phyloP scores from a whole-genome alignment of 1,284 basidiomycete genomes.

The Austropuccinia psidii region DNA sequence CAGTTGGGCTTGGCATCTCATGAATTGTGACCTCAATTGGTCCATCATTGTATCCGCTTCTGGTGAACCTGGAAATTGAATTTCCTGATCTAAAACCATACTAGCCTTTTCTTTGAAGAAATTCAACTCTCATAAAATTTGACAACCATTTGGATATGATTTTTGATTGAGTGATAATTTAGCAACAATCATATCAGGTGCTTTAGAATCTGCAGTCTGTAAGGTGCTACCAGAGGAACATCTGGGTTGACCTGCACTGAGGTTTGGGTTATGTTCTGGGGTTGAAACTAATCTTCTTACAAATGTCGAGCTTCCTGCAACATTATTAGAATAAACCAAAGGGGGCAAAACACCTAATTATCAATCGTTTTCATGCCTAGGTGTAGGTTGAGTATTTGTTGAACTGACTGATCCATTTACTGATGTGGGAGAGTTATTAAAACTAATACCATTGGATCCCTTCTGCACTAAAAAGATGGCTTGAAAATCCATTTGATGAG shows the following conservation, averaged over 20 bases:
- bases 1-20: constrained; percentile 66
- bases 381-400: constrained; percentile 13
- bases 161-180: constrained; percentile 69
- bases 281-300: constrained; percentile 33
- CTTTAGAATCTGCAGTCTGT: constrained; percentile 44
- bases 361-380: not conserved
- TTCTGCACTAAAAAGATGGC: constrained; percentile 20
- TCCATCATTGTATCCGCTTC: constrained; percentile 39
- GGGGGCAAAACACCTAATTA: constrained; percentile 1
- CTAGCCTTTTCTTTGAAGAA: constrained; percentile 8
- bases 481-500: constrained; percentile 1
- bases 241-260: constrained; percentile 41
- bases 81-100: constrained; percentile 22
- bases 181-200: constrained; percentile 58
- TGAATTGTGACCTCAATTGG: constrained; percentile 48
- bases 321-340: not conserved
- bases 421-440: not conserved
- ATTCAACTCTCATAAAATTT: constrained; percentile 47
- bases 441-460: constrained; percentile 10
- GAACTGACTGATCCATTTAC: not conserved
- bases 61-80: constrained; percentile 38
- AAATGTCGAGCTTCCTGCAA: not conserved
- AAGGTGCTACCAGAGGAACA: constrained; percentile 42
- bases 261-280: constrained; percentile 43
- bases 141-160: constrained; percentile 63